Percentiles rank a stretch among this genome's conserved stretches.
Evolutionary conservation across 306 rosid genomes (phyloP).

Genomic region (Canavalia ensiformis): DNA sequence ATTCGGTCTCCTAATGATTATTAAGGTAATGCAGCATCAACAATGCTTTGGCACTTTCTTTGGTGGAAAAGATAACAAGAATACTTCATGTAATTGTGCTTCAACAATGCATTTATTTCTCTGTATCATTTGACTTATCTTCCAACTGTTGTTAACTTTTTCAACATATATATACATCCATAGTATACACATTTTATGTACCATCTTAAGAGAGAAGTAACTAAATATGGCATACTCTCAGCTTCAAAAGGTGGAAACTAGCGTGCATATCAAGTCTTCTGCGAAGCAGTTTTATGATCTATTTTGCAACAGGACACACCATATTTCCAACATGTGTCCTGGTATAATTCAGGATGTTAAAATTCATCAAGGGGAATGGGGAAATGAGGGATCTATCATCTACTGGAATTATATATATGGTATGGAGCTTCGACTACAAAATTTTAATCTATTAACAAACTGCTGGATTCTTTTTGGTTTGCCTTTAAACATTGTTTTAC

Average conservation of each 20-base stretch:
- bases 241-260: not conserved
- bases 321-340: not conserved
- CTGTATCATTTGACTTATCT: too few relatives aligned
- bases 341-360: not conserved
- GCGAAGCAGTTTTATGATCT: not conserved
- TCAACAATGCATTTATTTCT: too few relatives aligned
- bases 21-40: too few relatives aligned
- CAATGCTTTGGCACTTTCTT: too few relatives aligned
- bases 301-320: not conserved
- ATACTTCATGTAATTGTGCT: too few relatives aligned
- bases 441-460: not conserved
- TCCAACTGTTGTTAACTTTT: too few relatives aligned
- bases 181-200: too few relatives aligned
- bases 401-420: not conserved
- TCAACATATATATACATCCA: too few relatives aligned
- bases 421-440: not conserved
- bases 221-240: not conserved
- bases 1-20: too few relatives aligned
- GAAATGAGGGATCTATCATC: not conserved
- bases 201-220: too few relatives aligned
- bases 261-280: not conserved
- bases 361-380: not conserved
- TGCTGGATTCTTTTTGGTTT: too few relatives aligned
- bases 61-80: too few relatives aligned
- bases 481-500: not conserved